Base-by-base conservation (phyloP, 768 basidiomycete genomes). In the Boletellus sp. region DNA sequence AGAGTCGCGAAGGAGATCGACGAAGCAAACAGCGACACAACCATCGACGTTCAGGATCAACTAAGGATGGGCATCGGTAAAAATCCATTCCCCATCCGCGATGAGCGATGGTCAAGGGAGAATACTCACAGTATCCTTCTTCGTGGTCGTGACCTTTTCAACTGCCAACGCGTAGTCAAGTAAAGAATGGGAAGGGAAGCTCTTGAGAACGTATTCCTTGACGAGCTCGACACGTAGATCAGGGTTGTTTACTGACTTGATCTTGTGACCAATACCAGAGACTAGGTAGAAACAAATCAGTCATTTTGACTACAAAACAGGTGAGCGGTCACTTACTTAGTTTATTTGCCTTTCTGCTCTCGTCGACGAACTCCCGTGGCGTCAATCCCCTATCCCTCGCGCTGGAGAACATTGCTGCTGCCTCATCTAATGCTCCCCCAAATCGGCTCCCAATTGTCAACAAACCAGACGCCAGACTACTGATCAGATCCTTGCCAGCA, bases 181-280 rank as follows among this genome's bases (percentile, higher is more conserved):
- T 56, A 95, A 76, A 56, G 81, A 84, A 74, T 94, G 93, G 63
- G 84, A 86, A 4, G 95, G 95, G 90, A 99, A 99, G 79, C 95
- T 74, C 74, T 95, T 93, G 74, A 67, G 75, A 52, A 95, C 95
- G 61, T 89, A 99, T 74, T 94, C 92, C 80, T 97, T 96, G 47
- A 92, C 90, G 52, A 93, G 85, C 73, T 91, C 87, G 53, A 93
- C 90, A 66, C 90, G 89, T 40, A 91, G 78, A 77, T 94, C 91
- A 42, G 91, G 92, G 81, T 94, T 94, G 73, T 91, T 94, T 57
- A 93, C 90, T 57, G 87, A 92, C 84, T 99, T 99, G 79, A 99
- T 96, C 83, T 98, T 98, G 85, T 99, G 95, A 40, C 95, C 95
- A 58, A 99, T 99, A 77, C 95, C 95, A 58, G 85, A 88, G 78